Base-by-base conservation (phyloP, 441 rosid species). In the Flueggea neowawraea region DNA sequence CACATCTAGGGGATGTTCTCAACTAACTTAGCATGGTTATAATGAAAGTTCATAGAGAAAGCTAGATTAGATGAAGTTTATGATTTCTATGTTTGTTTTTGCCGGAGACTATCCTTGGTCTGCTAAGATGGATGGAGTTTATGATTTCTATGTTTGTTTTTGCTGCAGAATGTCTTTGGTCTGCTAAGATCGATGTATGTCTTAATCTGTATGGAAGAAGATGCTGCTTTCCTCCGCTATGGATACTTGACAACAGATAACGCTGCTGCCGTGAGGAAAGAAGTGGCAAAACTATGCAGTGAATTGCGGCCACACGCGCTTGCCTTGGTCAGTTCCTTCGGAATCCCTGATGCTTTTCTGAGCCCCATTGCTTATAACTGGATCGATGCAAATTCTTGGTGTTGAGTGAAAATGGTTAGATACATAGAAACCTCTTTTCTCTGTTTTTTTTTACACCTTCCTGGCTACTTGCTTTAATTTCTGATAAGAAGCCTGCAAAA, bases 381-480 rank as follows among this genome's bases (percentile, higher is more conserved):
- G 97, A 82, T 94, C n/a, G 95, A 85, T 15, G 86, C 97, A 39
- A 87, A 94, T 63, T 78, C 97, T 16, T 84, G 89, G 93, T 79
- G 93, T 62, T 80, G 41, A 36, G 9, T 36, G 41, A 36, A 36
- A 36, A 5, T 36, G 9, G 41, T 36, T 36, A 5, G 7, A 36
- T 36, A 36, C 41, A 36, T 8, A 36, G 41, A 36, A 36, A 36
- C 41, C 41, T 1, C 4, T 8, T 36, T 8, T 36, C 4, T 5
- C 4, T 33, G 6, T 36, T 36, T 5, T 5, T 36, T 36, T 36
- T 5, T 3, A 36, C 41, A 36, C 7, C 9, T 36, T 36, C 4
- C 41, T 36, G 41, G 41, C 41, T 5, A 36, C 41, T 36, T 36
- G 28, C 28, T 22, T 22, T 5, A 36, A 36, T 36, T 36, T 36